Evolutionary conservation across 352 stramenopile species (phyloP), one percentile per base, ranked within the genome.

Genomic region (Chrysophaeum taylorii): DNA sequence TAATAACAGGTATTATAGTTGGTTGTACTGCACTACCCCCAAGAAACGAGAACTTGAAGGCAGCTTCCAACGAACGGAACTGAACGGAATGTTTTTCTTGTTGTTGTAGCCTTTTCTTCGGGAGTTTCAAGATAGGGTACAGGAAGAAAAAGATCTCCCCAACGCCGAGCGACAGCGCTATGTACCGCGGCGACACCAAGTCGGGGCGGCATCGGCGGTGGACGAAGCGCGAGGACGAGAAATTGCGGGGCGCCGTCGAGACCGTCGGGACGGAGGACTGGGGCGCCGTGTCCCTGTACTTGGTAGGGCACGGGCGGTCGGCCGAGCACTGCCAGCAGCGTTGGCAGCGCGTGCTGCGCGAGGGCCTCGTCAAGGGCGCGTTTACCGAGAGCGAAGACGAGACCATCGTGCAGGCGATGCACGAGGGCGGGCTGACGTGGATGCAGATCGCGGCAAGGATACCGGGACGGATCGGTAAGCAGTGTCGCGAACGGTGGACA

Each of bases 401-500:
- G 50, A 77, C 76, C 54, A 74, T 77, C 61, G 41, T 72, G 31
- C 54, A 77, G 54, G 48, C 41, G 25, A 70, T 73, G 57, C 14
- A 14, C 31, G 5, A 31, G 9, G 57, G 57, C 14, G 18, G 25
- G 5, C 14, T 45, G 14, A 31, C 57, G 33, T 66, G 57, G 57
- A 25, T 66, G 33, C 5, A 66, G 18, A 86, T 88, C 73, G 81
- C 83, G 23, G 74, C 78, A 50, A 76, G 80, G 66, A 70, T 85
- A 33, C 92, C 90, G 5, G 92, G 92, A 0, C 84, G 92, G 42
- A 93, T 91, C 57, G 89, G 83, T 0, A 96, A 96, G 70, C 92
- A 97, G 79, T 97, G 92, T 70, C 86, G 91, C 43, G 92, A 97
- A 82, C 85, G 92, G 31, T 97, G 91, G 91, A 91, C 94, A 78